phyloP scores from a whole-genome alignment of 2,329 filamentous ascomycete species.

The Ophiostoma montium region DNA sequence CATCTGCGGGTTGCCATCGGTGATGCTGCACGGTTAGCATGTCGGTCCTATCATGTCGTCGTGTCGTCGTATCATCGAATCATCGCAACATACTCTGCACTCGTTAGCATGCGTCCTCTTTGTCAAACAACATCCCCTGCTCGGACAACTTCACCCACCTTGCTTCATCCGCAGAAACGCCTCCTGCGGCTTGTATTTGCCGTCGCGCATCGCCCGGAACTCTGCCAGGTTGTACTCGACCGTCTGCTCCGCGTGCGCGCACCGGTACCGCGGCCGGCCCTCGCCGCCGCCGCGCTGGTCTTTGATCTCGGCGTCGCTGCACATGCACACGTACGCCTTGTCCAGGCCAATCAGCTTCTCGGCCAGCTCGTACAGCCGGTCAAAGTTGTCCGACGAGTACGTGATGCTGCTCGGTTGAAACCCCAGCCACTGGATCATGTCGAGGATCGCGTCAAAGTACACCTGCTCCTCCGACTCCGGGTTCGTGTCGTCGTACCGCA shows the following conservation, averaged over 20 bases:
- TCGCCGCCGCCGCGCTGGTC: conserved; percentile 67
- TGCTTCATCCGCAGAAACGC: conserved; percentile 92
- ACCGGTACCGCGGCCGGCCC: conserved; percentile 59
- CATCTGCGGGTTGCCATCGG: conserved; percentile 28
- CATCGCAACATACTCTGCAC: conserved; percentile 1
- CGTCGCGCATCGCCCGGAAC: conserved; percentile 82
- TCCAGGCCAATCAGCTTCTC: conserved; percentile 66
- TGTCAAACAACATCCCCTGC: too few species aligned
- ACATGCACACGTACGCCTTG: conserved; percentile 76
- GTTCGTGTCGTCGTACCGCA: conserved; percentile 66
- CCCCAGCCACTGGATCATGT: conserved; percentile 74
- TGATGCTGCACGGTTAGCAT: conserved; percentile 6
- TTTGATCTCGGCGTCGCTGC: conserved; percentile 70
- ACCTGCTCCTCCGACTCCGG: conserved; percentile 83
- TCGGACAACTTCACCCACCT: too few species aligned
- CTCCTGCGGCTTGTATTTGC: conserved; percentile 74
- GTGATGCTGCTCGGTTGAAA: conserved; percentile 71
- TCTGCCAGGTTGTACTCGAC: conserved; percentile 61
- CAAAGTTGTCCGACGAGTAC: conserved; percentile 82
- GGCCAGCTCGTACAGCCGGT: conserved; percentile 73
- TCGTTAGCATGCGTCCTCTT: too few species aligned
- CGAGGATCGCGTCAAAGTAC: conserved; percentile 79
- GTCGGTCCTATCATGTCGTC: not conserved
- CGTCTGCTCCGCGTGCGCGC: conserved; percentile 61
- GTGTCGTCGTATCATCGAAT: not conserved